Percentiles rank a stretch among this genome's conserved stretches.
phyloP scores from a whole-genome alignment of 108 stramenopile species.

The Skeletonema marinoi region DNA sequence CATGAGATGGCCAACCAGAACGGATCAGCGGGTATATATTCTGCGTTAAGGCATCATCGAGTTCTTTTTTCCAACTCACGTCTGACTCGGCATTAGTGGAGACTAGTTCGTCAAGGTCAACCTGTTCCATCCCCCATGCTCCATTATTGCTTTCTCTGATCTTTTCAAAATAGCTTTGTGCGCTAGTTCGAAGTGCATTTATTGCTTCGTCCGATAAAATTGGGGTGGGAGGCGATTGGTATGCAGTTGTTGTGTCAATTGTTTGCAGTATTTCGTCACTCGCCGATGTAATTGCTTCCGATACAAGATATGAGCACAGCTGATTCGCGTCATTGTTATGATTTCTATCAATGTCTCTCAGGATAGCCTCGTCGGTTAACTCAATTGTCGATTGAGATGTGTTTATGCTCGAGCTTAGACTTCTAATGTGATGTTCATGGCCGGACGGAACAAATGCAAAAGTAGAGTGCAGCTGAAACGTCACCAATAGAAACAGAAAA shows the following conservation, averaged over 20 bases:
- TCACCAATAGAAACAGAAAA: no score
- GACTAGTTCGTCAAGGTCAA: slow-evolving; percentile 11
- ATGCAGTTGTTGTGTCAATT: not conserved
- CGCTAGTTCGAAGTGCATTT: slow-evolving; percentile 16
- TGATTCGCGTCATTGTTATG: slow-evolving; percentile 12
- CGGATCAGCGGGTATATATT: slow-evolving; percentile 37
- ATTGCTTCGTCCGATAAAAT: slow-evolving; percentile 24
- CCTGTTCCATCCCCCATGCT: slow-evolving; percentile 6
- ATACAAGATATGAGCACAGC: slow-evolving; percentile 28
- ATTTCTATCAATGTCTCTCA: slow-evolving; percentile 29
- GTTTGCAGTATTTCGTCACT: no score
- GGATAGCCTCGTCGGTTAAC: slow-evolving; percentile 27
- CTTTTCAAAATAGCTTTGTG: slow-evolving; percentile 22
- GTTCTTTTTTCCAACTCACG: slow-evolving; percentile 6
- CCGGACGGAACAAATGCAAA: no score
- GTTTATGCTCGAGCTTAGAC: no score
- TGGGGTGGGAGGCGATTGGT: slow-evolving; percentile 13
- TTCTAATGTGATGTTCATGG: no score
- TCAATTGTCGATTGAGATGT: not conserved
- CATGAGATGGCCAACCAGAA: slow-evolving; percentile 4
- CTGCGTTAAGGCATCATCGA: slow-evolving; percentile 20
- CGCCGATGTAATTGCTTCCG: not conserved
- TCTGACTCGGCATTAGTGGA: not conserved
- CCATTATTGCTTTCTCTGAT: not conserved
- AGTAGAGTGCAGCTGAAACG: no score